Conservation (phyloP, 2,329 filamentous ascomycete species). For the Juglanconis juglandina region DNA sequence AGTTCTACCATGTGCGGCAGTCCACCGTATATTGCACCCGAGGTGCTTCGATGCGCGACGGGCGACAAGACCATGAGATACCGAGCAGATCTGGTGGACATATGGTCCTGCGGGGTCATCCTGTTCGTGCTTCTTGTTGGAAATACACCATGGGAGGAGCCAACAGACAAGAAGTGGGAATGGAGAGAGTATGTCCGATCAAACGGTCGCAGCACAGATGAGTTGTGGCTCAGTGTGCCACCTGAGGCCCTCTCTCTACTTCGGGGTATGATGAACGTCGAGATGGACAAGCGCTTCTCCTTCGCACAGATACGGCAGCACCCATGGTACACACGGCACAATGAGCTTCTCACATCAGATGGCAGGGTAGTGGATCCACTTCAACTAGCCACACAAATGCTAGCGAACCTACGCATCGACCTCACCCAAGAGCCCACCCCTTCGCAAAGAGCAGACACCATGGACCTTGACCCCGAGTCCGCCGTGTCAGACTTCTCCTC, state of each 20-base stretch:
- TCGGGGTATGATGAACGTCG: constrained; percentile 87
- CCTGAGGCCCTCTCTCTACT: constrained; percentile 73
- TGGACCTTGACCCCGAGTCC: constrained; percentile 64
- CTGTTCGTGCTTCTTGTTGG: constrained; percentile 91
- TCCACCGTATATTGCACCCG: constrained; percentile 94
- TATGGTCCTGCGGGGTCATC: constrained; percentile 98
- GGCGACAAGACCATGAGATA: constrained; percentile 57
- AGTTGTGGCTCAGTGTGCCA: constrained; percentile 79
- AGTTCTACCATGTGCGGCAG: constrained; percentile 91
- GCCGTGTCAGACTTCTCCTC: constrained; percentile 32
- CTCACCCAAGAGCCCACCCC: constrained; percentile 66
- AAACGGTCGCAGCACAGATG: constrained; percentile 77
- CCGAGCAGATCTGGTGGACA: constrained; percentile 76
- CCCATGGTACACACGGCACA: constrained; percentile 88
- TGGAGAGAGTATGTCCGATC: constrained; percentile 82
- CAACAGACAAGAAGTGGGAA: constrained; percentile 81
- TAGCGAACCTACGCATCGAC: constrained; percentile 85
- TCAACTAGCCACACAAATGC: constrained; percentile 88
- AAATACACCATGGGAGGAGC: constrained; percentile 97
- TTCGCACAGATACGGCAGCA: constrained; percentile 84
- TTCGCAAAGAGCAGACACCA: constrained; percentile 49
- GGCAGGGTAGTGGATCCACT: constrained; percentile 77
- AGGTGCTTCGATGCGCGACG: constrained; percentile 64
- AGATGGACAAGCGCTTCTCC: constrained; percentile 72
- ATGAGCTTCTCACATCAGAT: constrained; percentile 69